These are phyloP conservation scores for Talaromyces funiculosus DNA, from an alignment of 2,329 filamentous ascomycete genomes.

Conservation along the genomic window DNA sequence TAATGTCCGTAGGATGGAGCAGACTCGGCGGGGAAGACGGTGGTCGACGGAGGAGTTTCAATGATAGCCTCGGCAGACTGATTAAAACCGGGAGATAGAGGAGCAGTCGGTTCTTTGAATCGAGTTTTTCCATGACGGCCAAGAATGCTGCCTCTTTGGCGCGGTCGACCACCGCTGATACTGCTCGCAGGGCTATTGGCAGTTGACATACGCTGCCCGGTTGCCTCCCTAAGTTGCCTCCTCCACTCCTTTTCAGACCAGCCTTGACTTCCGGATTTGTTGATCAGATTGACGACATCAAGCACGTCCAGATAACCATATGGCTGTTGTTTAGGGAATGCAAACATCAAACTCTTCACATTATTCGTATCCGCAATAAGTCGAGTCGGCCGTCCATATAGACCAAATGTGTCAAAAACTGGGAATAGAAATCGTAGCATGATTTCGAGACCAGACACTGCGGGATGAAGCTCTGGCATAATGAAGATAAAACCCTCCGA, in stretches of 20 bases:
- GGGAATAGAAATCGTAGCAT: slow-evolving; percentile 90
- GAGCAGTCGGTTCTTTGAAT: slow-evolving; percentile 24
- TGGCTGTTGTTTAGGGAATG: slow-evolving; percentile 80
- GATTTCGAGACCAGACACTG: slow-evolving; percentile 90
- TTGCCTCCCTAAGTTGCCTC: slow-evolving; percentile 80
- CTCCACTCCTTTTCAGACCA: slow-evolving; percentile 92
- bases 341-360: slow-evolving; percentile 90
- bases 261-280: slow-evolving; percentile 65
- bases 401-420: slow-evolving; percentile 82
- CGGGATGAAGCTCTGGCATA: slow-evolving; percentile 92
- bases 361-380: slow-evolving; percentile 84
- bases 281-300: slow-evolving; percentile 75
- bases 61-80: slow-evolving; percentile 34
- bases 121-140: slow-evolving; percentile 31
- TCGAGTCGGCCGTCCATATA: slow-evolving; percentile 84
- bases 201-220: slow-evolving; percentile 47
- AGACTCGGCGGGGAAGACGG: slow-evolving; percentile 4
- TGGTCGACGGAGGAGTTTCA: slow-evolving; percentile 15
- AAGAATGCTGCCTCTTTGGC: slow-evolving; percentile 34
- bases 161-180: slow-evolving; percentile 51
- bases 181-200: slow-evolving; percentile 44
- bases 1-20: slow-evolving; percentile 20
- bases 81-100: slow-evolving; percentile 25
- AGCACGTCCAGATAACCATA: slow-evolving; percentile 88
- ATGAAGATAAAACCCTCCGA: slow-evolving; percentile 95